Conservation (phyloP, 2,329 filamentous ascomycete species). For the Xylariaceae sp. region DNA sequence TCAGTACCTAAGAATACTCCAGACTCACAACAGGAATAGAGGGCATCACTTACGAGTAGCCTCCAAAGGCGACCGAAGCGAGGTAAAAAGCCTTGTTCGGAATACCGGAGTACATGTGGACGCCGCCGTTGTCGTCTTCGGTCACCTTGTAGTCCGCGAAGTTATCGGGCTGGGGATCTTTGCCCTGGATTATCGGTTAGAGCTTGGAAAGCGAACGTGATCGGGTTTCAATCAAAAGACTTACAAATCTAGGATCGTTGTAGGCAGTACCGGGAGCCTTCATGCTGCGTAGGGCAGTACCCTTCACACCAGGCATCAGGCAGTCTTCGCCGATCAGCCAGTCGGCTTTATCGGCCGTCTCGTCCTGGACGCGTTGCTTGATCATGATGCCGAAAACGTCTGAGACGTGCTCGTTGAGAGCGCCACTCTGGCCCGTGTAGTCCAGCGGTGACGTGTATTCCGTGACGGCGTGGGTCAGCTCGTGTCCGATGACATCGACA, state of each 20-base stretch:
- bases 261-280: constrained; percentile 50
- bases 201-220: neutral
- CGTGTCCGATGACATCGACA: constrained; percentile 54
- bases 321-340: constrained; percentile 53
- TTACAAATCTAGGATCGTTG: constrained; percentile 42
- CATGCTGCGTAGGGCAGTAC: constrained; percentile 49
- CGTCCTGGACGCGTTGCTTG: constrained; percentile 47
- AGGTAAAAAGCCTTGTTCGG: constrained; percentile 55
- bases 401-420: constrained; percentile 53
- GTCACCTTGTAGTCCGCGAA: constrained; percentile 39
- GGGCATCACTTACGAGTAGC: constrained; percentile 30
- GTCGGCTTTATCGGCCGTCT: constrained; percentile 42
- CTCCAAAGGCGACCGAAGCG: constrained; percentile 41
- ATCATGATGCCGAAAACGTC: constrained; percentile 56
- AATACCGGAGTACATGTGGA: constrained; percentile 53
- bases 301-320: constrained; percentile 46
- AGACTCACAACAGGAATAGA: neutral
- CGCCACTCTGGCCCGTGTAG: constrained; percentile 49
- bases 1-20: constrained; percentile 1
- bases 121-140: constrained; percentile 46
- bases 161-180: constrained; percentile 47
- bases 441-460: constrained; percentile 45
- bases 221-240: neutral
- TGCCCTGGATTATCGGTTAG: constrained; percentile 30
- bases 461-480: constrained; percentile 52